A percentile compares a stretch with the other conserved stretches of the same genome.
Evolutionary conservation across 2,329 filamentous ascomycete genomes (phyloP).

Genomic region (Colletotrichum graminicola): DNA sequence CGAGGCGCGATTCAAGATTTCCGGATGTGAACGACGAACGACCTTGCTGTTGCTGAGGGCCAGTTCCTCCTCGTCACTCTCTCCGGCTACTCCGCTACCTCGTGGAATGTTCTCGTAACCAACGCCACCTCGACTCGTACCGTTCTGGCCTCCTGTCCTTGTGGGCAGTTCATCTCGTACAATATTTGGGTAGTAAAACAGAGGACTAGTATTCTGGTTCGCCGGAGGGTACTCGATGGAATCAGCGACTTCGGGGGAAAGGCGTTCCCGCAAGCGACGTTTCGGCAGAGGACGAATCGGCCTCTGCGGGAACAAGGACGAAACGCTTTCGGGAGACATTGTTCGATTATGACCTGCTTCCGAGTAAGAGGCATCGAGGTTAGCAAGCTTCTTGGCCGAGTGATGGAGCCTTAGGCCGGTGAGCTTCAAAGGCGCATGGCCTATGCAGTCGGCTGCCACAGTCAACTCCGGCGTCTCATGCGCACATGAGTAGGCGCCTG

Average conservation of each 20-base stretch:
- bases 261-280: conserved; percentile 85
- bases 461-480: conserved; percentile 16
- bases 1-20: conserved; percentile 57
- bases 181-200: conserved; percentile 77
- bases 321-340: conserved; percentile 81
- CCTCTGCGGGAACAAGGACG: conserved; percentile 86
- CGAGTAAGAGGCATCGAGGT: conserved; percentile 36
- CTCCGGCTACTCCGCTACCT: conserved; percentile 62
- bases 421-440: conserved; percentile 16
- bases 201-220: conserved; percentile 75
- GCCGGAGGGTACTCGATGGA: conserved; percentile 85
- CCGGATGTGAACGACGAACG: conserved; percentile 61
- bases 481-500: background rate
- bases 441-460: conserved; percentile 27
- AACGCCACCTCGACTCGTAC: conserved; percentile 5
- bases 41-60: conserved; percentile 54
- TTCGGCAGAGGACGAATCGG: conserved; percentile 94
- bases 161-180: conserved; percentile 43
- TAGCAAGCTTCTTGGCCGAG: conserved; percentile 27
- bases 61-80: conserved; percentile 72
- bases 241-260: conserved; percentile 86
- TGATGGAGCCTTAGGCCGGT: conserved; percentile 15
- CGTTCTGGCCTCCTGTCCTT: conserved; percentile 46
- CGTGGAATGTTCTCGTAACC: conserved; percentile 43
- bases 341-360: conserved; percentile 59